phyloP scores from a whole-genome alignment of 1,284 basidiomycete species.

The Fomitopsis palustris region DNA sequence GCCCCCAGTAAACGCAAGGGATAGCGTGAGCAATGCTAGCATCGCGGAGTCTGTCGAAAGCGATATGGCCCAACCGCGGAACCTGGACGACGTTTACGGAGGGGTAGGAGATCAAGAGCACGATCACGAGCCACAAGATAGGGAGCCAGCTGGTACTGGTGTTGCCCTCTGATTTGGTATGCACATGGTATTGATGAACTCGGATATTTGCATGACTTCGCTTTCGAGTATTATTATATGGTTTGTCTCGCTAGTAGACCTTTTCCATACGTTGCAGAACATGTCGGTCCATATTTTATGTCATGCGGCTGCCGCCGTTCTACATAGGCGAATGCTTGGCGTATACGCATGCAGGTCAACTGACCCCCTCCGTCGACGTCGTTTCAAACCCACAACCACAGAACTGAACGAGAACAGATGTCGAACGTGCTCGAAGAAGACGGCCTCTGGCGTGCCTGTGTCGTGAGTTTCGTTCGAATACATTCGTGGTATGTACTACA shows the following conservation, averaged over 20 bases:
- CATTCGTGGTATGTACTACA: too few relatives aligned
- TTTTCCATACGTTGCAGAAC: too few relatives aligned
- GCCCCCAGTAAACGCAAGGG: background rate
- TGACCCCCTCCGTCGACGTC: too few relatives aligned
- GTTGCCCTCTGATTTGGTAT: slow-evolving; percentile 3
- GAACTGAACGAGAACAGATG: too few relatives aligned
- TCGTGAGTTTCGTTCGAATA: too few relatives aligned
- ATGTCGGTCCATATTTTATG: too few relatives aligned
- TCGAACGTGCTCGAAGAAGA: too few relatives aligned
- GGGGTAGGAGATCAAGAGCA: background rate
- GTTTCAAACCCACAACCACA: too few relatives aligned
- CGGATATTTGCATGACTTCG: background rate
- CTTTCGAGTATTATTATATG: slow-evolving; percentile 9
- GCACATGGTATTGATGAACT: background rate
- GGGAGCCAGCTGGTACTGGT: slow-evolving; percentile 13
- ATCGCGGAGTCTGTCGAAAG: background rate
- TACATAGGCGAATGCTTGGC: too few relatives aligned
- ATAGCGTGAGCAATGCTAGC: background rate
- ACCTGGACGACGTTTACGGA: slow-evolving; percentile 16
- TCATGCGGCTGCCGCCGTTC: too few relatives aligned
- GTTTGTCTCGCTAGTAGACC: background rate
- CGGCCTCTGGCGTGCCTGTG: too few relatives aligned
- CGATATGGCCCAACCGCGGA: slow-evolving; percentile 15
- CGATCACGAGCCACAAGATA: slow-evolving; percentile 14
- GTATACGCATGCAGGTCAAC: too few relatives aligned